Evolutionary conservation across 371 early-diverging fungal genomes (phyloP), one percentile per base, ranked within the genome.

Genomic region (Coemansia sp.): DNA sequence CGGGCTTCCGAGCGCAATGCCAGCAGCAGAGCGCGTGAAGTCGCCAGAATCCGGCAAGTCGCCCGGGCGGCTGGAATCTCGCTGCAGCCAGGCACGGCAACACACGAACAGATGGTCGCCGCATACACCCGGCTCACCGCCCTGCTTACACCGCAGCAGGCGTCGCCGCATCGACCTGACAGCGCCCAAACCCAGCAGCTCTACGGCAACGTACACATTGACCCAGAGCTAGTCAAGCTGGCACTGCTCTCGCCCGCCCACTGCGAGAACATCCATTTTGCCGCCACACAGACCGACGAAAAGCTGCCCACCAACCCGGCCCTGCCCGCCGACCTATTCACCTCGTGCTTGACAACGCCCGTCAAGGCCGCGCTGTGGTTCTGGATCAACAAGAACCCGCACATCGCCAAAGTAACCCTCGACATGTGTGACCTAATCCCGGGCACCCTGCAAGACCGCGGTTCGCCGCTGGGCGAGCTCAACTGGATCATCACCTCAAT

Each of bases 401-500:
- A 91, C 20, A 66, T 88, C 48, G 74, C 83, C 5, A 77, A 77
- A 45, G 54, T 69, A 4, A 66, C 68, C 10, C 51, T 66, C 30
- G 94, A 95, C 20, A 91, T 92, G 91, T 89, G 93, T 35, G 80
- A 87, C 49, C 85, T 88, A 55, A 83, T 97, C 31, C 98, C 98
- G 1, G 98, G 98, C 20, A 78, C 88, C 5, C 80, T 94, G 36
- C 86, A 86, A 59, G 96, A 96, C 70, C 84, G 98, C 45, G 83
- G 94, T 12, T 94, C 97, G 0, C 95, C 97, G 0, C 77, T 95
- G 9, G 98, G 98, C 55, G 97, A 98, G 72, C 83, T 98, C 53
- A 95, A 94, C 70, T 98, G 98, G 98, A 95, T 97, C 14, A 94
- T 98, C 69, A 97, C 97, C 0, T 91, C 99, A 26, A 92, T 98